phyloP scores from a whole-genome alignment of 2,329 filamentous ascomycete species.

The Acrocalymma vagum region DNA sequence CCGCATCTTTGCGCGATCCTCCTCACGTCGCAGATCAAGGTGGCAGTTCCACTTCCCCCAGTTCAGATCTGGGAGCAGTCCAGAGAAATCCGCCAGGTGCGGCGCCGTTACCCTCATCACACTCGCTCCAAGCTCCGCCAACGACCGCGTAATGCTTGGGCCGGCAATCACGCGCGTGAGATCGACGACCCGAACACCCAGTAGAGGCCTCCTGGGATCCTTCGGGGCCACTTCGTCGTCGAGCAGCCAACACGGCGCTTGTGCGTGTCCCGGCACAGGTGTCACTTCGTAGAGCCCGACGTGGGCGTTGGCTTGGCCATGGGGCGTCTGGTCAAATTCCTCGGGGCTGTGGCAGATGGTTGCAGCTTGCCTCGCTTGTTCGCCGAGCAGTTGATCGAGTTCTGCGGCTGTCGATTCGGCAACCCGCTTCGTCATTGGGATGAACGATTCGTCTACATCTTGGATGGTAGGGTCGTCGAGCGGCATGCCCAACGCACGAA shows the following conservation, averaged over 20 bases:
- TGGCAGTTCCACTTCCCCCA: slow-evolving; percentile 51
- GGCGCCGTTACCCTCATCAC: slow-evolving; percentile 51
- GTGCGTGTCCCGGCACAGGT: no score
- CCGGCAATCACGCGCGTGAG: slow-evolving; percentile 49
- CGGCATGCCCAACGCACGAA: not conserved
- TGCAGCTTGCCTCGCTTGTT: slow-evolving; percentile 34
- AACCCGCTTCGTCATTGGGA: not conserved
- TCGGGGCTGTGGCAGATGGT: slow-evolving; percentile 37
- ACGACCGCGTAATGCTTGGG: slow-evolving; percentile 40
- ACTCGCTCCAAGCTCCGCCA: slow-evolving; percentile 50
- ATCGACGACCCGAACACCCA: slow-evolving; percentile 43
- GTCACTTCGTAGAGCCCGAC: no score
- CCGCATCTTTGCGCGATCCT: not conserved
- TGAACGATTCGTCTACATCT: not conserved
- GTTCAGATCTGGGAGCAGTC: slow-evolving; percentile 46
- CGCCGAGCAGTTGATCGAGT: not conserved
- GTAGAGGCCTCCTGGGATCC: slow-evolving; percentile 40
- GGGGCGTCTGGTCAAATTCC: slow-evolving; percentile 37
- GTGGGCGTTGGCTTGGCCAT: slow-evolving; percentile 40
- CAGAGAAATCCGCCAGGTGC: slow-evolving; percentile 38
- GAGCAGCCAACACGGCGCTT: not conserved
- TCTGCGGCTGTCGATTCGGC: not conserved
- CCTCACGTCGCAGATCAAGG: slow-evolving; percentile 49
- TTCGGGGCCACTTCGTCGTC: not conserved
- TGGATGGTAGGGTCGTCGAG: not conserved